Percentiles rank a stretch among this genome's conserved stretches.
These are phyloP conservation scores for Centrapalus pauciflorus DNA, from an alignment of 129 eudicot genomes.

Conservation along the genomic window DNA sequence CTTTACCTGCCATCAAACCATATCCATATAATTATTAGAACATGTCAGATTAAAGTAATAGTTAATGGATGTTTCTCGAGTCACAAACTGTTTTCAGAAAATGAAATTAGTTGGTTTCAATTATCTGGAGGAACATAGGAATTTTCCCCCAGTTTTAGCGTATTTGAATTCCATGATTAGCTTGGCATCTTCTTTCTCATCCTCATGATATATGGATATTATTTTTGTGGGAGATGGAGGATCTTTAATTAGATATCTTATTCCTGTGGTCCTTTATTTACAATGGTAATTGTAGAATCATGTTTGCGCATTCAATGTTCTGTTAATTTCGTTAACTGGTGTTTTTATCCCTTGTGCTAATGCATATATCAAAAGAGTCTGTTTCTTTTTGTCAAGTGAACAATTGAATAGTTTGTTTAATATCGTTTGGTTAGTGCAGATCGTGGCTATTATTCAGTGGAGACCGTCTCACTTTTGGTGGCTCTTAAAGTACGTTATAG, in stretches of 20 bases:
- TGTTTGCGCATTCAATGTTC: not conserved
- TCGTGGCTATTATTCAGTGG: slow-evolving; percentile 98
- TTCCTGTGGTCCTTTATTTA: not conserved
- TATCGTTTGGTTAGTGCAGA: slow-evolving; percentile 43
- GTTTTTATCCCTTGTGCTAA: not conserved
- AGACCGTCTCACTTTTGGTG: slow-evolving; percentile 85
- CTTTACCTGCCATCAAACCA: too few species aligned
- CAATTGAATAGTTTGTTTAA: slow-evolving; percentile 6
- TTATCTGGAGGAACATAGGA: not conserved
- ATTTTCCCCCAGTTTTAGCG: not conserved
- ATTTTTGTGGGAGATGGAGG: not conserved
- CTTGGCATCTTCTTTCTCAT: not conserved
- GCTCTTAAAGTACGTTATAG: slow-evolving; percentile 92
- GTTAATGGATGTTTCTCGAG: not conserved
- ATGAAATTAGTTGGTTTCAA: not conserved
- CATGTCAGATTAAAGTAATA: not conserved
- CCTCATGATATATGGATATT: not conserved
- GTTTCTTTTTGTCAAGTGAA: not conserved
- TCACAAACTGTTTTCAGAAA: not conserved
- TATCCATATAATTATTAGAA: not conserved
- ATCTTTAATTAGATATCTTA: not conserved
- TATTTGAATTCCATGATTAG: not conserved
- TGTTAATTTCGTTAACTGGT: not conserved
- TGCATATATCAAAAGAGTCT: not conserved
- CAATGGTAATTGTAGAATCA: not conserved